phyloP scores from a whole-genome alignment of 306 rosid species.

The Spatholobus suberectus region DNA sequence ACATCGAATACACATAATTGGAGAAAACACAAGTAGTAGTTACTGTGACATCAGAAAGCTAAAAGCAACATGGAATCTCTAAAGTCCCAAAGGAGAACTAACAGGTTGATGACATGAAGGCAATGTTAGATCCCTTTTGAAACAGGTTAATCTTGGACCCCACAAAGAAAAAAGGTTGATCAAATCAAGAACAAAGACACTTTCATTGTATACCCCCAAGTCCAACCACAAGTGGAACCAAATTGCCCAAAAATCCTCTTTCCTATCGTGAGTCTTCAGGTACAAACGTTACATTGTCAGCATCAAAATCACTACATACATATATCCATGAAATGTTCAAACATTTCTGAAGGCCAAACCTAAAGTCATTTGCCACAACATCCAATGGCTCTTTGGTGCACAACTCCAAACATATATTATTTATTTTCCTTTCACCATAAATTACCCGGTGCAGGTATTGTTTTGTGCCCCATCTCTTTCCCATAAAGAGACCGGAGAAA shows the following conservation, averaged over 20 bases:
- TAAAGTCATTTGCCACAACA: not conserved
- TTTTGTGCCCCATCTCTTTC: conserved; percentile 26
- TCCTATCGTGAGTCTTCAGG: not conserved
- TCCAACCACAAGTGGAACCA: not conserved
- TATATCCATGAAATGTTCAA: not conserved
- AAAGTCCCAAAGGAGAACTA: not conserved
- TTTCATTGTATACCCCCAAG: conserved; percentile 9
- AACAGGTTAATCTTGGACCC: not conserved
- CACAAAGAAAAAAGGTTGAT: not conserved
- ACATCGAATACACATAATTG: too few species aligned
- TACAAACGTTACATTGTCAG: conserved; percentile 28
- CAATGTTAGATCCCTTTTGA: too few species aligned
- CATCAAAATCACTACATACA: conserved; percentile 23
- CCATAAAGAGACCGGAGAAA: conserved; percentile 43
- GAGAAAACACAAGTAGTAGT: not conserved
- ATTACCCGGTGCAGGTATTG: conserved; percentile 45
- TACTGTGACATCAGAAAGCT: not conserved
- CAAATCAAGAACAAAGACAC: not conserved
- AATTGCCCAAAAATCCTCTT: conserved; percentile 20
- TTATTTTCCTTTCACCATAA: conserved; percentile 50
- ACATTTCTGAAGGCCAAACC: conserved; percentile 41
- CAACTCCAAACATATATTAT: not conserved
- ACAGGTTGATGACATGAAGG: not conserved
- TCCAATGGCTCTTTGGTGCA: conserved; percentile 11
- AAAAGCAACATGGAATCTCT: not conserved